Base-by-base conservation (phyloP, 306 rosid genomes). In the Cyclanthera cordifolia region DNA sequence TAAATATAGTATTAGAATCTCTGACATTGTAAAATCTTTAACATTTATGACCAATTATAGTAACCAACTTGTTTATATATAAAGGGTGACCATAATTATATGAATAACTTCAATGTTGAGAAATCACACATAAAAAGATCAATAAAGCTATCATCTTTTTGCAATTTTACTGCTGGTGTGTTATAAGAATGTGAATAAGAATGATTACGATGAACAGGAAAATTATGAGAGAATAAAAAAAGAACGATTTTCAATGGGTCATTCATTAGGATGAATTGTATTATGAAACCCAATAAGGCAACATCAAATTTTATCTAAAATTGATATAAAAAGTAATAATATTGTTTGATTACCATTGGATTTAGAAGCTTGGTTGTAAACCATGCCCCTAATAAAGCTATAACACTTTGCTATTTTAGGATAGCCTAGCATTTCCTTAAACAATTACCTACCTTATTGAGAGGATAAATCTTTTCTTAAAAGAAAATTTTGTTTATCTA, bases 401-500 rank as follows among this genome's bases (percentile, higher is more conserved):
- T 17, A 6, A 9, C 14, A 65, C 15, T 23, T 45, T 15, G 15
- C 71, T 46, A 66, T 66, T 66, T 66, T 47, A 43, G 71, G 55
- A 46, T 66, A 47, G 43, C 30, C 71, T 66, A 66, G 24, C 23
- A 59, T 6, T 66, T 66, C 55, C 71, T 66, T 66, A 66, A 21
- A 46, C 27, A 24, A 66, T 2, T 15, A 25, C 70, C 53, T 65
- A 43, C 37, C 37, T 65, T 39, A 63, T 2, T 41, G 32, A 37
- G 48, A 34, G 24, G 52, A 14, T 6, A 63, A 5, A 37, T 17
- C 69, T 43, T 64, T 43, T 21, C 0, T 41, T 2, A 12, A 64
- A 64, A 24, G 0, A 5, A 63, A 20, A 11, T 8, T 23, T 45
- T 46, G 53, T 66, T 66, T 8, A 46, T 45, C 17, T 45, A 47